Evolutionary conservation across 768 basidiomycete species (phyloP).

Genomic region (Boletales sp.): DNA sequence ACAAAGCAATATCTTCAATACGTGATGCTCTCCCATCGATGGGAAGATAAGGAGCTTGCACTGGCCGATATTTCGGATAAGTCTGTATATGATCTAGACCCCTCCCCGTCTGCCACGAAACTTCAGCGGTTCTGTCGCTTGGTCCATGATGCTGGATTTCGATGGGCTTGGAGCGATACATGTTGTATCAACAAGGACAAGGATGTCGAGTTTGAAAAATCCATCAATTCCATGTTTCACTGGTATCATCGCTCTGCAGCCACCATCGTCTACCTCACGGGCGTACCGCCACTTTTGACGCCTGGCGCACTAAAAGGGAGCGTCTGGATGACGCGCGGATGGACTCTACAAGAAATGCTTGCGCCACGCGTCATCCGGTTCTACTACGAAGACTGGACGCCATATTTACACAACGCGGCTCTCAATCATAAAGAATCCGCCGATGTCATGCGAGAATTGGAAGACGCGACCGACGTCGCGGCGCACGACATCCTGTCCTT

Average conservation of each 20-base stretch:
- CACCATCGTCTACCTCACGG: conserved; percentile 18
- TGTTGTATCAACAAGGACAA: conserved; percentile 22
- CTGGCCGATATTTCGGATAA: conserved; percentile 10
- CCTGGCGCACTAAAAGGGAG: conserved; percentile 11
- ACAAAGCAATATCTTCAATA: conserved; percentile 11
- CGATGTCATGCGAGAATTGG: conserved; percentile 15
- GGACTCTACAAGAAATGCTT: conserved; percentile 23
- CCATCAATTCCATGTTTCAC: conserved; percentile 21
- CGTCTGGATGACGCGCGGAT: conserved; percentile 20
- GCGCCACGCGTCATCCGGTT: conserved; percentile 19
- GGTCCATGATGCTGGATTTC: conserved; percentile 5
- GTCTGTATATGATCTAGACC: conserved; percentile 7
- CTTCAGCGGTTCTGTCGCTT: conserved; percentile 16
- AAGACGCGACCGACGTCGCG: conserved; percentile 3
- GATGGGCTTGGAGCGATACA: conserved; percentile 24
- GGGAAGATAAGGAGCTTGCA: conserved; percentile 12
- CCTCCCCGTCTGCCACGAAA: conserved; percentile 8
- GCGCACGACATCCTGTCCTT: conserved; percentile 10
- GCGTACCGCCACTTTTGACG: conserved; percentile 7
- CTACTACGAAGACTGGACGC: conserved; percentile 20
- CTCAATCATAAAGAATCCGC: conserved; percentile 16
- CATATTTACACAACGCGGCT: conserved; percentile 10
- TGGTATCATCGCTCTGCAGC: conserved; percentile 17
- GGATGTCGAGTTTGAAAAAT: conserved; percentile 13
- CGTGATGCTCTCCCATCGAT: conserved; percentile 23